These are phyloP conservation scores for Cryptococcus sp. DNA, from an alignment of 1,284 basidiomycete genomes.

Conservation along the genomic window DNA sequence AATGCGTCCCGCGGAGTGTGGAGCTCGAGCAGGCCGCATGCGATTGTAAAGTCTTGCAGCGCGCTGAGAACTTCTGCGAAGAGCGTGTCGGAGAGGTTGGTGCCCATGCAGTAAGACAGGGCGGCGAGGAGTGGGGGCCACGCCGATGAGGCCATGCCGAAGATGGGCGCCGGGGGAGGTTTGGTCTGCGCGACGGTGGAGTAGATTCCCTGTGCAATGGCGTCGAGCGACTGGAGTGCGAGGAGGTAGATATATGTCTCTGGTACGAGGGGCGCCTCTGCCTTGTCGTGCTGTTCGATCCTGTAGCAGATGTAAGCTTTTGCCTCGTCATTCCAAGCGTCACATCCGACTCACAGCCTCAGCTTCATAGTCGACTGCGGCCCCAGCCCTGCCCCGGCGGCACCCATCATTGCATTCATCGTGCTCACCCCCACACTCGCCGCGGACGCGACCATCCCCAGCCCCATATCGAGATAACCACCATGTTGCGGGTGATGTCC, in stretches of 20 bases:
- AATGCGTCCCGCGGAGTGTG: conserved; percentile 88
- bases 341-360: conserved; percentile 61
- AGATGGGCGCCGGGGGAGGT: conserved; percentile 65
- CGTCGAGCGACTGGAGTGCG: conserved; percentile 80
- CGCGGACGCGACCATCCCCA: conserved; percentile 76
- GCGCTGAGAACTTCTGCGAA: conserved; percentile 70
- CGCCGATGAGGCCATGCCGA: conserved; percentile 74
- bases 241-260: conserved; percentile 91
- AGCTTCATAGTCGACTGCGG: conserved; percentile 75
- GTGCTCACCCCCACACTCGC: conserved; percentile 73
- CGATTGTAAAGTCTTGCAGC: conserved; percentile 79
- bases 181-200: conserved; percentile 53
- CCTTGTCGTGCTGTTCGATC: conserved; percentile 94
- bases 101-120: conserved; percentile 80
- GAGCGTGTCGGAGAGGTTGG: conserved; percentile 69
- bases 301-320: conserved; percentile 50
- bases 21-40: conserved; percentile 82
- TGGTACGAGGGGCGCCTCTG: conserved; percentile 85
- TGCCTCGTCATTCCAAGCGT: conserved; percentile 5
- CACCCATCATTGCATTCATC: conserved; percentile 66
- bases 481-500: conserved; percentile 11
- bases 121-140: conserved; percentile 89
- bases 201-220: conserved; percentile 83
- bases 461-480: conserved; percentile 62
- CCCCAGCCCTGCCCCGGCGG: conserved; percentile 62